phyloP scores from a whole-genome alignment of 2,329 filamentous ascomycete species.

The Colletotrichum orbiculare region DNA sequence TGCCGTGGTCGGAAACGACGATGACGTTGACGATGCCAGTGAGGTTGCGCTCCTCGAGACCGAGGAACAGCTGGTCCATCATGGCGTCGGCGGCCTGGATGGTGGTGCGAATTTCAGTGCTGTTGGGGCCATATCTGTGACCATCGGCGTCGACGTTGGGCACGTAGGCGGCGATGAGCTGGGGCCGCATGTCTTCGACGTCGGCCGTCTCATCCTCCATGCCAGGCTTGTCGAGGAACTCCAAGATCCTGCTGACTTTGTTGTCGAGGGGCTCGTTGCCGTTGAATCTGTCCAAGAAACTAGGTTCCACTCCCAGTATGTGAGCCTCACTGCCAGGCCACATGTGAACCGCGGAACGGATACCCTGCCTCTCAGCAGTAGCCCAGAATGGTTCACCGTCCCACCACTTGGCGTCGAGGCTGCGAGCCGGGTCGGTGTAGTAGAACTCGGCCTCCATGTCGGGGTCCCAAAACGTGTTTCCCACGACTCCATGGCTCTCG shows the following conservation, averaged over 20 bases:
- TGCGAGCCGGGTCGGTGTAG: constrained; percentile 81
- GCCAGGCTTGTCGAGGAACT: constrained; percentile 86
- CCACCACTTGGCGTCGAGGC: constrained; percentile 93
- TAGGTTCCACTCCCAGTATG: constrained; percentile 78
- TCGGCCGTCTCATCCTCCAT: constrained; percentile 66
- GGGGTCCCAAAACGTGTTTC: constrained; percentile 95
- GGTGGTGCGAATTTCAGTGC: constrained; percentile 85
- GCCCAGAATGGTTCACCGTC: constrained; percentile 93
- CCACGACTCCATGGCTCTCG: constrained; percentile 91
- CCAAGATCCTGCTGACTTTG: constrained; percentile 84
- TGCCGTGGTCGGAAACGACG: constrained; percentile 97
- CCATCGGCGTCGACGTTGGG: constrained; percentile 91
- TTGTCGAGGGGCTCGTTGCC: constrained; percentile 76
- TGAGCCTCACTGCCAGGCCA: constrained; percentile 97
- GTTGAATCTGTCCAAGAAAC: constrained; percentile 87
- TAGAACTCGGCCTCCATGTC: constrained; percentile 81
- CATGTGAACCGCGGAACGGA: constrained; percentile 92
- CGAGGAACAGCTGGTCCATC: constrained; percentile 80
- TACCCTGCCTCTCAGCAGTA: constrained; percentile 85
- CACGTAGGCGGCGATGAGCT: constrained; percentile 94
- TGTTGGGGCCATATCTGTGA: constrained; percentile 92
- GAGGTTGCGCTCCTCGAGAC: constrained; percentile 83
- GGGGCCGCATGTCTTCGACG: constrained; percentile 73
- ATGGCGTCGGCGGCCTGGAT: constrained; percentile 86
- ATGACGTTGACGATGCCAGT: constrained; percentile 93